phyloP scores from a whole-genome alignment of 2,329 filamentous ascomycete genomes.

The Aspergillus alliaceus region DNA sequence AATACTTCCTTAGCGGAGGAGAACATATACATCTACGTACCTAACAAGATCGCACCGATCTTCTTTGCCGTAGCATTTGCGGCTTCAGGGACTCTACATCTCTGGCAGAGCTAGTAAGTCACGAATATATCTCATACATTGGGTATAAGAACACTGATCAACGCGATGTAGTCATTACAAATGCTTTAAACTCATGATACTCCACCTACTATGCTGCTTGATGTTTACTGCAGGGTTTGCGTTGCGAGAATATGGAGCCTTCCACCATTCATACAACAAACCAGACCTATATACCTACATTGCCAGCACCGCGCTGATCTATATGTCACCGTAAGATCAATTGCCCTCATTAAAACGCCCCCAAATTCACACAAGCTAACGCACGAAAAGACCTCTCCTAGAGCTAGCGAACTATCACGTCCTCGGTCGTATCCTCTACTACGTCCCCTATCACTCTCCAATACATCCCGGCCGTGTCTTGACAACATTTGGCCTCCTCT shows the following conservation, averaged over 20 bases:
- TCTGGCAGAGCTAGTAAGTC: constrained; percentile 60
- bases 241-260: constrained; percentile 54
- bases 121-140: neutral
- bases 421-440: constrained; percentile 60
- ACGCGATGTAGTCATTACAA: constrained; percentile 51
- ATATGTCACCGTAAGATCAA: constrained; percentile 37
- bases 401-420: constrained; percentile 64
- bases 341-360: neutral
- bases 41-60: constrained; percentile 56
- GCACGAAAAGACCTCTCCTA: constrained; percentile 53
- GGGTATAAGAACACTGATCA: neutral
- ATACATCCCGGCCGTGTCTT: constrained; percentile 49
- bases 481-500: constrained; percentile 50
- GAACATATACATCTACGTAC: constrained; percentile 52
- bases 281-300: constrained; percentile 47
- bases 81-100: constrained; percentile 39
- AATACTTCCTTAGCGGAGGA: neutral
- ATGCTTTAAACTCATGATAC: constrained; percentile 55
- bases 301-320: constrained; percentile 42
- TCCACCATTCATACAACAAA: constrained; percentile 45
- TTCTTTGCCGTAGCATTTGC: constrained; percentile 53
- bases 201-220: constrained; percentile 56
- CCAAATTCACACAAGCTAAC: neutral
- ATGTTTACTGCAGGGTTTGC: constrained; percentile 60
- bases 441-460: constrained; percentile 60